Base-by-base conservation (phyloP, 2,329 filamentous ascomycete species). In the Colletotrichum tamarilloi region DNA sequence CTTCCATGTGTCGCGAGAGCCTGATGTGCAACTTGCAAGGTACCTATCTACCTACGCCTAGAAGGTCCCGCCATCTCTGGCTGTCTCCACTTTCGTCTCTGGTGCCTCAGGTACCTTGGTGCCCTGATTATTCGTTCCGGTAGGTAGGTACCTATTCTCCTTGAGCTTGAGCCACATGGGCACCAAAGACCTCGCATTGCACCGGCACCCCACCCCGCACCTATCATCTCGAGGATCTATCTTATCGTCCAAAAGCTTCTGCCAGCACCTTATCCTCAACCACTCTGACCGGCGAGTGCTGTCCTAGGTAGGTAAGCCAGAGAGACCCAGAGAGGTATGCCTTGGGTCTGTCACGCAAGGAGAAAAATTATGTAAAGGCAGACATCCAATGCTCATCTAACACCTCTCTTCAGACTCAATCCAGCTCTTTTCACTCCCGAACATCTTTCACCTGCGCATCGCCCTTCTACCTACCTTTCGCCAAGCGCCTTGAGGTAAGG, bases 181-280 rank as follows among this genome's bases (percentile, higher is more conserved):
- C 32, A 46, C 59, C 35, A 46, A 46, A 49, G 42, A 64, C 62
- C 19, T 53, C n/a, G 16, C n/a, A 55, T 32, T 28, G 32, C 53
- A 70, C 67, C 55, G 42, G 69, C 70, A 65, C 66, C 66, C 70
- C 70, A 70, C 59, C 66, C 70, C 53, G 59, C 66, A 69, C 66
- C 32, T 38, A 24, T 62, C 53, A 68, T 28, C 62, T 64, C 14
- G 30, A 55, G 49, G 19, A 46, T 26, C 30, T 63, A 46, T 26
- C 46, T 63, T 64, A 55, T 64, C 38, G 52, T 46, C 62, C 68
- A 60, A 60, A 71, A 59, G 55, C 63, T 71, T 67, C 55, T 55
- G 46, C 28, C 46, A 57, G 62, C 55, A 59, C 59, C 16, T 49
- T 7, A 22, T 22, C 42, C 19, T 22, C 56, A 70, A 56, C 63